Percentiles rank a stretch among this genome's conserved stretches.
Conservation (phyloP, 1,284 basidiomycete species). For the Inonotus obliquus region DNA sequence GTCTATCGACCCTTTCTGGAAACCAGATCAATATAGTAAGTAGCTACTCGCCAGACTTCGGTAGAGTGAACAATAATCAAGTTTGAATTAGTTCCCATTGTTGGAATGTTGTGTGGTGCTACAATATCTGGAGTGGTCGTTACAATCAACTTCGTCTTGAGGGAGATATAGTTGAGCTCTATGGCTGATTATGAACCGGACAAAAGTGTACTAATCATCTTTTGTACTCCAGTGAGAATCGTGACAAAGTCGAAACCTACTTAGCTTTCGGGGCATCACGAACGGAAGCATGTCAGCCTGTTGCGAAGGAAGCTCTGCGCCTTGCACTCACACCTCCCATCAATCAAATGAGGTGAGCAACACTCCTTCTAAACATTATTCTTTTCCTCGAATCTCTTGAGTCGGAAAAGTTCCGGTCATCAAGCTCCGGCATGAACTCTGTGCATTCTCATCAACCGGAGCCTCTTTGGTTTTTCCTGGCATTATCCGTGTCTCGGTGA, state of each 20-base stretch:
- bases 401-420: not conserved
- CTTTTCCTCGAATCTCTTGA: not conserved
- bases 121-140: constrained; percentile 75
- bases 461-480: not conserved
- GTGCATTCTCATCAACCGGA: not conserved
- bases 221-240: constrained; percentile 56
- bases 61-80: not conserved
- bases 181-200: too few relatives aligned
- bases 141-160: constrained; percentile 58
- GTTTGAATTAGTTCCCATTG: constrained; percentile 60
- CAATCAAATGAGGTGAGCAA: constrained; percentile 75
- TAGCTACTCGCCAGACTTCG: not conserved
- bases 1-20: constrained; percentile 75
- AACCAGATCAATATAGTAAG: constrained; percentile 74
- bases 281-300: constrained; percentile 74
- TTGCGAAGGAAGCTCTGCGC: constrained; percentile 72
- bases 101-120: constrained; percentile 85
- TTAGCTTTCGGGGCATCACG: constrained; percentile 80
- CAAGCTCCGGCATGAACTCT: not conserved
- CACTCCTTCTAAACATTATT: not conserved
- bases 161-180: constrained; percentile 54
- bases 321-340: constrained; percentile 76
- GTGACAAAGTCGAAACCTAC: constrained; percentile 79
- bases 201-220: not conserved
- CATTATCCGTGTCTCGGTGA: not conserved